These are phyloP conservation scores for Fusarium sp. DNA, from an alignment of 2,329 filamentous ascomycete species.

Conservation along the genomic window DNA sequence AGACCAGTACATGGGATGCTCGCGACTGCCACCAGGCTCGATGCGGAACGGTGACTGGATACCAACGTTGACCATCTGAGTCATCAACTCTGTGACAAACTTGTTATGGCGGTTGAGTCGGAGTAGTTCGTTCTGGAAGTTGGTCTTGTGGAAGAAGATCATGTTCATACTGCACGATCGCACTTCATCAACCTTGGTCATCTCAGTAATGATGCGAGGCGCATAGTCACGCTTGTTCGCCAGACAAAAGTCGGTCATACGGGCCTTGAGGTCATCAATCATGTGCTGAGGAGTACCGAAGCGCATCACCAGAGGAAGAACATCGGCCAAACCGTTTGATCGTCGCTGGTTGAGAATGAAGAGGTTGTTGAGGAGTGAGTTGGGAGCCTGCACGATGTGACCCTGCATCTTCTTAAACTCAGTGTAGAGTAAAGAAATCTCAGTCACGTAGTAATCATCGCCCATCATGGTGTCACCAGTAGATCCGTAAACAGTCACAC, in stretches of 20 bases:
- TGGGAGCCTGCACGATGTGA: slow-evolving; percentile 93
- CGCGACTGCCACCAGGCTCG: slow-evolving; percentile 73
- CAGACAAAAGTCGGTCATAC: slow-evolving; percentile 83
- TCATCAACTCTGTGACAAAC: slow-evolving; percentile 91
- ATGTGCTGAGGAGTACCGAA: slow-evolving; percentile 87
- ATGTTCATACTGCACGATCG: slow-evolving; percentile 90
- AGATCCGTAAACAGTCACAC: slow-evolving; percentile 90
- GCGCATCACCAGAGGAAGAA: slow-evolving; percentile 83
- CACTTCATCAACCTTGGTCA: slow-evolving; percentile 81
- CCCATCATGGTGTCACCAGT: slow-evolving; percentile 80
- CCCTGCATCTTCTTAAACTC: slow-evolving; percentile 99
- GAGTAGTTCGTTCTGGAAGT: slow-evolving; percentile 93
- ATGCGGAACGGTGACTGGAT: slow-evolving; percentile 77
- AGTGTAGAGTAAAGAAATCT: slow-evolving; percentile 91
- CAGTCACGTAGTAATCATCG: slow-evolving; percentile 96
- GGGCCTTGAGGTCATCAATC: slow-evolving; percentile 82
- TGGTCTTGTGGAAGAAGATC: slow-evolving; percentile 97
- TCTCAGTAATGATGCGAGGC: slow-evolving; percentile 84
- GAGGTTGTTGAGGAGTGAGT: slow-evolving; percentile 89
- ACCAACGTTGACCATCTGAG: slow-evolving; percentile 81
- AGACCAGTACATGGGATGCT: slow-evolving; percentile 70
- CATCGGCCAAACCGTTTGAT: slow-evolving; percentile 87
- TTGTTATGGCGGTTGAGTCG: slow-evolving; percentile 92
- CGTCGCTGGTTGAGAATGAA: slow-evolving; percentile 96
- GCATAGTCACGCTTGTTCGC: slow-evolving; percentile 91